Base-by-base conservation (phyloP, 257 asterid species). In the Ilex aquifolium region DNA sequence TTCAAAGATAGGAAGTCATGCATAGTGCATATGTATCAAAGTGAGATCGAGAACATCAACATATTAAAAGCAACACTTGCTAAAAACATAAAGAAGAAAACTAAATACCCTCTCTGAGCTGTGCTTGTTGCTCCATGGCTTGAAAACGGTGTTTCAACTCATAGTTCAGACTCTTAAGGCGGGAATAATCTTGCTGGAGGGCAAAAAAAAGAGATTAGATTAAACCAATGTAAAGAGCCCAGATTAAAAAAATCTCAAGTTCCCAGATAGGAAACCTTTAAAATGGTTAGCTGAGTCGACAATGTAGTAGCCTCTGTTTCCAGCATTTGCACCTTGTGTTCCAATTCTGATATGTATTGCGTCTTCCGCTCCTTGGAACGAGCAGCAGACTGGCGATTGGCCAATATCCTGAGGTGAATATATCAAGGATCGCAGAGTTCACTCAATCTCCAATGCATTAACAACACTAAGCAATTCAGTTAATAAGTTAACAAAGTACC, bases 371-470 rank as follows among this genome's bases (percentile, higher is more conserved):
- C 98, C 83, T 91, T 91, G 48, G 98, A 91, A 62, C 96, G 94
- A 74, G 96, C 98, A 72, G 96, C 96, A 52, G 98, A 91, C 58
- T 84, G 95, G 57, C 98, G 90, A 70, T 86, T 91, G 27, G 96
- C 95, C 81, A 91, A 74, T 76, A 91, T 87, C 80, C 98, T 91
- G 81, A 54, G 10, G 65, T 50, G 56, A 59, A 21, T 21, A 21
- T 21, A 21, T 21, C 27, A 21, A 21, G 27, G 27, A 21, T 21
- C 27, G 27, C 27, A 21, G 27, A 21, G 27, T 21, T 21, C 27
- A 21, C 27, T 21, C 27, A 1, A 21, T 21, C 27, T 21, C 1
- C 27, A 21, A 21, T 21, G 27, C 27, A 21, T 21, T 21, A 21
- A 21, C 27, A 21, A 21, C 27, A 21, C 27, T 21, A 1, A 21